A percentile compares a stretch with the other conserved stretches of the same genome.
These are phyloP conservation scores for Saccharomycopsis schoenii DNA, from an alignment of 805 yeast genomes.

Conservation along the genomic window DNA sequence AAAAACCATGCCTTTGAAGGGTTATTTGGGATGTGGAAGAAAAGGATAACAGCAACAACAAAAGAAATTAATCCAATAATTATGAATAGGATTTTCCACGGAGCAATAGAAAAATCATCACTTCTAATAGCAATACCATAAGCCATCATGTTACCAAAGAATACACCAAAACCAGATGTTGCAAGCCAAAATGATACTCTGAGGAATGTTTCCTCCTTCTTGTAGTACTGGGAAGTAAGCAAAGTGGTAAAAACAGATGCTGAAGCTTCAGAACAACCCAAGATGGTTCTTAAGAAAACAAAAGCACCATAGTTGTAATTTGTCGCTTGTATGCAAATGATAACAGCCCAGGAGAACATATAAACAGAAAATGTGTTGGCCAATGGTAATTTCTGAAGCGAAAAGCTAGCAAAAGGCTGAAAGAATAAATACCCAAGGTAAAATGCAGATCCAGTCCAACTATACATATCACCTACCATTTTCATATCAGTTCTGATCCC, in stretches of 20 bases:
- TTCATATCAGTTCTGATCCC: constrained; percentile 36
- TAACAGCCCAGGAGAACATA: constrained; percentile 52
- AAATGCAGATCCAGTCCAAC: constrained; percentile 53
- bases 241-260: constrained; percentile 45
- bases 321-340: constrained; percentile 43
- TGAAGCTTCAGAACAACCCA: constrained; percentile 44
- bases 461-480: constrained; percentile 36
- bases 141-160: constrained; percentile 37
- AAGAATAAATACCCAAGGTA: constrained; percentile 56
- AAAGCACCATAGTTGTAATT: constrained; percentile 37
- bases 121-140: constrained; percentile 34
- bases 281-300: constrained; percentile 36
- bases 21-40: constrained; percentile 36
- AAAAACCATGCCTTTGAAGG: constrained; percentile 34
- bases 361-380: constrained; percentile 39
- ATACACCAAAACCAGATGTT: constrained; percentile 26
- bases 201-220: constrained; percentile 28
- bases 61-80: constrained; percentile 46
- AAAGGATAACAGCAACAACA: constrained; percentile 32
- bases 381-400: constrained; percentile 48
- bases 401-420: constrained; percentile 37
- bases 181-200: constrained; percentile 30
- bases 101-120: constrained; percentile 27
- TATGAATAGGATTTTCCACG: constrained; percentile 47
- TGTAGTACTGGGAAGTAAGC: constrained; percentile 28